Percentiles rank a stretch among this genome's conserved stretches.
Conservation (phyloP, 495 filamentous ascomycete species). For the Tuber microsphaerosporum region DNA sequence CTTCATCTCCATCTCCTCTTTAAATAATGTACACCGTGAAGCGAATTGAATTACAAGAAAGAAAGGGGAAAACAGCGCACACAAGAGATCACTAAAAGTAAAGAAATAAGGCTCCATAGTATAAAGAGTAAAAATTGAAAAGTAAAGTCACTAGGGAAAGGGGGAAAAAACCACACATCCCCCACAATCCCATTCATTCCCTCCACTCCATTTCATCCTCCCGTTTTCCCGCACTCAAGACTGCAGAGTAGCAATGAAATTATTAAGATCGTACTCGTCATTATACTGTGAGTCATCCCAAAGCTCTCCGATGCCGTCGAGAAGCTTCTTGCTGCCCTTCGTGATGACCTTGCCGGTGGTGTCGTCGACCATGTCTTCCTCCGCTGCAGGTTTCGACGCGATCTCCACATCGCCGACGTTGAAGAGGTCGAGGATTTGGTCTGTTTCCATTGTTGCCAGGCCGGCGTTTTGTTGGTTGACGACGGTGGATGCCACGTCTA, state of each 20-base stretch:
- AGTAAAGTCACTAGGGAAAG: not conserved
- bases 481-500: constrained; percentile 94
- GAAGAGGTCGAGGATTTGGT: constrained; percentile 94
- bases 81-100: not conserved
- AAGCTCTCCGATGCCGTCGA: constrained; percentile 89
- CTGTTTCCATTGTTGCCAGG: constrained; percentile 91
- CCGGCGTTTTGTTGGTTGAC: constrained; percentile 99
- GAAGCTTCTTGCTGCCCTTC: constrained; percentile 86
- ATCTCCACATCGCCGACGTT: constrained; percentile 74
- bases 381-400: constrained; percentile 56
- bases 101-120: not conserved
- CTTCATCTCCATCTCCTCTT: not conserved
- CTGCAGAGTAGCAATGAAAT: constrained; percentile 85
- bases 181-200: not conserved
- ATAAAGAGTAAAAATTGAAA: not conserved
- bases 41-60: not conserved
- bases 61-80: not conserved
- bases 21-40: not conserved
- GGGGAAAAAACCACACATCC: not conserved
- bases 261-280: constrained; percentile 90
- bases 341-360: constrained; percentile 85
- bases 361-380: constrained; percentile 90
- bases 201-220: not conserved
- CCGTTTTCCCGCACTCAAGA: constrained; percentile 10
- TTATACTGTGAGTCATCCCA: constrained; percentile 97